Base-by-base conservation (phyloP, 352 stramenopile species). In the Phytophthora ohioensis region DNA sequence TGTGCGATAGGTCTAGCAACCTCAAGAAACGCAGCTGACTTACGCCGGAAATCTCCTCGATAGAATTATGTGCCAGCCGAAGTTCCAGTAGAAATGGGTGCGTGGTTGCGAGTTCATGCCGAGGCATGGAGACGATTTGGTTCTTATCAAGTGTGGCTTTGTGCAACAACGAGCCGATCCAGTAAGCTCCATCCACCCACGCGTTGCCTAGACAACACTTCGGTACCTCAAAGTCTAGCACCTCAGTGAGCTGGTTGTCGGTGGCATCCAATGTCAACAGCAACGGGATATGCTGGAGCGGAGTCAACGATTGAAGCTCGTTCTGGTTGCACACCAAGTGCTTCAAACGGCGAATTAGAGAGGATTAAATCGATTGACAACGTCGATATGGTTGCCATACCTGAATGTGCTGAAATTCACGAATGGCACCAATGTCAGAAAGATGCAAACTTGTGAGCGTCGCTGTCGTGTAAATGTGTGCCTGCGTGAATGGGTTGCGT, bases 31-130 rank as follows among this genome's bases (percentile, higher is more conserved):
- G 80, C 27, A 94, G 69, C 5, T 73, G 52, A 13, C 75, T 62
- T 41, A 94, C 58, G 8, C 87, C 82, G 5, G 80, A 70, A 13
- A 93, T 82, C 8, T 78, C 74, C 6, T 63, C 64, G 45, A 93
- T 88, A 4, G 66, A 51, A 48, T 94, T 93, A 48, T 91, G 74
- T 7, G 81, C 74, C 15, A 94, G 65, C 12, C 79, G 54, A 12
- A 94, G 75, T 70, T 94, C 85, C 39, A 87, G 72, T 9, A 94
- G 57, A 52, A 91, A 94, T 27, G 79, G 82, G 41, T 93, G 85
- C 1, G 79, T 74, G 2, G 11, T 51, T 21, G 75, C 60, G 10
- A 94, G 73, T 11, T 85, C 76, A 31, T 62, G 53, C 0, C 31
- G 54, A 15, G 81, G 85, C 51, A 93, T 87, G 13, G 52, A 67